Percentiles rank a stretch among this genome's conserved stretches.
phyloP scores from a whole-genome alignment of 192 early-diverging fungal species.

The Dissophora globulifera region DNA sequence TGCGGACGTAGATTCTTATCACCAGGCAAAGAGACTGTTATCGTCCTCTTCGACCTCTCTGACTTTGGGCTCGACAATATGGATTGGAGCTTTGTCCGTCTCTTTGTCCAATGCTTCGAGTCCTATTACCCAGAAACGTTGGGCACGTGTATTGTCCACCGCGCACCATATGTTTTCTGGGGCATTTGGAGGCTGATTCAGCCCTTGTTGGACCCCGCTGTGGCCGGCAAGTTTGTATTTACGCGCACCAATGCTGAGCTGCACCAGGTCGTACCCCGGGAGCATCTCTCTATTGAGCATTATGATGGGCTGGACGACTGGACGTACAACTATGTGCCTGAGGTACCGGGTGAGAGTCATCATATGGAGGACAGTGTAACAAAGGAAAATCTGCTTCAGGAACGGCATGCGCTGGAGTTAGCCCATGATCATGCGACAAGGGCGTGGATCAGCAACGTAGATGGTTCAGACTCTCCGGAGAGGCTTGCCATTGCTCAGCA shows the following conservation, averaged over 20 bases:
- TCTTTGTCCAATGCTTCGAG: constrained; percentile 78
- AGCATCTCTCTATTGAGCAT: constrained; percentile 65
- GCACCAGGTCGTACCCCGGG: constrained; percentile 66
- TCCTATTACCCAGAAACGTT: constrained; percentile 90
- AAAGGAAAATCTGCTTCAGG: constrained; percentile 32
- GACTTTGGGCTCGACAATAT: constrained; percentile 81
- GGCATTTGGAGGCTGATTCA: constrained; percentile 85
- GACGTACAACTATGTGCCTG: constrained; percentile 58
- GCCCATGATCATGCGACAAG: too few species aligned
- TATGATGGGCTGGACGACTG: constrained; percentile 65
- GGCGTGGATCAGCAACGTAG: too few species aligned
- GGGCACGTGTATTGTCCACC: constrained; percentile 80
- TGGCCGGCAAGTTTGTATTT: constrained; percentile 84
- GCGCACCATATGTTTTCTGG: constrained; percentile 88
- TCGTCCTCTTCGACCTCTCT: constrained; percentile 84
- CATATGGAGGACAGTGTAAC: constrained; percentile 27
- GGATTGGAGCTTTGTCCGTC: constrained; percentile 79
- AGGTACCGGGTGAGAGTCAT: constrained; percentile 54
- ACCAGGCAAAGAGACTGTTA: constrained; percentile 72
- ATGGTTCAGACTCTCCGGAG: too few species aligned
- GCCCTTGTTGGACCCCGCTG: constrained; percentile 89
- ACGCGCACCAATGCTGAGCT: constrained; percentile 68
- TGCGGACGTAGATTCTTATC: constrained; percentile 66
- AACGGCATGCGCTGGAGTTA: constrained; percentile 40
- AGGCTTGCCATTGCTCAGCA: too few species aligned